Evolutionary conservation across 768 basidiomycete genomes (phyloP).

Genomic region (Asterophora parasitica): DNA sequence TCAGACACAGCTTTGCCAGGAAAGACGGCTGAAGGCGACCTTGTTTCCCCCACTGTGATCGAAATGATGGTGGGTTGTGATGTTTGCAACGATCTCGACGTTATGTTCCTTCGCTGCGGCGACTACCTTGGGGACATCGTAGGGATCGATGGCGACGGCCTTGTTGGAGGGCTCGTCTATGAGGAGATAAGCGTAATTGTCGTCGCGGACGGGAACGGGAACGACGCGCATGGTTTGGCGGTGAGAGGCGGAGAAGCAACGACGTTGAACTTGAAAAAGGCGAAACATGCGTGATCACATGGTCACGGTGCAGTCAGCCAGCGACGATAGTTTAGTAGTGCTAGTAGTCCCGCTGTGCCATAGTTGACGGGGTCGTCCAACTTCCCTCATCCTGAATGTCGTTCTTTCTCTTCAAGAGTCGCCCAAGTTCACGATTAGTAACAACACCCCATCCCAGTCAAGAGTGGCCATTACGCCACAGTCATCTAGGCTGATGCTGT

Average conservation of each 20-base stretch:
- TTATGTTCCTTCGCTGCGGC: slow-evolving; percentile 56
- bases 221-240: slow-evolving; percentile 60
- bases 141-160: slow-evolving; percentile 80
- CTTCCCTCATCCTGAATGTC: no score
- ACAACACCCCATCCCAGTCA: no score
- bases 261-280: slow-evolving; percentile 12
- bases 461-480: no score
- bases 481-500: no score
- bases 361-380: no score
- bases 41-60: slow-evolving; percentile 90
- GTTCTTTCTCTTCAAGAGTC: no score
- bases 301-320: no score
- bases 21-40: slow-evolving; percentile 33
- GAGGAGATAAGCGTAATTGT: slow-evolving; percentile 85
- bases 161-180: slow-evolving; percentile 61
- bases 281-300: no score
- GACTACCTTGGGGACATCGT: slow-evolving; percentile 65
- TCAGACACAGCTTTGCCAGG: not conserved
- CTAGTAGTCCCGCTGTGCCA: no score
- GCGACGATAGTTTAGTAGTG: no score
- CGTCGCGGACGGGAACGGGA: slow-evolving; percentile 71
- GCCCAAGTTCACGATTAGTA: no score
- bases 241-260: slow-evolving; percentile 18
- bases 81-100: slow-evolving; percentile 62
- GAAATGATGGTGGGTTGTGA: slow-evolving; percentile 91